Evolutionary conservation across 768 basidiomycete species (phyloP).

Genomic region (Dioszegia aurantiaca): DNA sequence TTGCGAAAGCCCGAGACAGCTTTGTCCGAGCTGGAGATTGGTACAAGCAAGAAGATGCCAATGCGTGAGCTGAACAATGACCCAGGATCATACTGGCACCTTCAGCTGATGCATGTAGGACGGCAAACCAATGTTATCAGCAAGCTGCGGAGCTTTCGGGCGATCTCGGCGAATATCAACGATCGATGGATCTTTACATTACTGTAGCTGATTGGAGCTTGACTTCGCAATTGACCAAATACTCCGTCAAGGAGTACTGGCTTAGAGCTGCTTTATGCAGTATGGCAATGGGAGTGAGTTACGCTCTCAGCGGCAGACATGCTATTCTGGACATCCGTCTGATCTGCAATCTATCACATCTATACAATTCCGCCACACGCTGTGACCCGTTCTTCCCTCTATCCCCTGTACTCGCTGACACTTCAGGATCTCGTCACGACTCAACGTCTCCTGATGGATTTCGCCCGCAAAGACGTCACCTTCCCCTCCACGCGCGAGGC

Average conservation of each 20-base stretch:
- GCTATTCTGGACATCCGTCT: too few relatives aligned
- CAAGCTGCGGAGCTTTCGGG: conserved; percentile 94
- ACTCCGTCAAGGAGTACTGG: conserved; percentile 98
- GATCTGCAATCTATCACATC: too few relatives aligned
- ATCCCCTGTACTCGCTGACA: not conserved
- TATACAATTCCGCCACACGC: too few relatives aligned
- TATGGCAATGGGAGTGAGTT: conserved; percentile 75
- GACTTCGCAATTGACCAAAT: conserved; percentile 81
- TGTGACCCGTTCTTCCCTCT: too few relatives aligned
- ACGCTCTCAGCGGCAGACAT: too few relatives aligned
- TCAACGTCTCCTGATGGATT: conserved; percentile 71
- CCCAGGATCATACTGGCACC: not conserved
- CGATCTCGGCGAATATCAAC: conserved; percentile 76
- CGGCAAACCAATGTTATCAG: conserved; percentile 92
- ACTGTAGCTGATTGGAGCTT: conserved; percentile 83
- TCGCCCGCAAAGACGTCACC: conserved; percentile 74
- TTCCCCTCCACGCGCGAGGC: conserved; percentile 87
- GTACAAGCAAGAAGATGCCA: conserved; percentile 96
- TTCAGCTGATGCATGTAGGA: conserved; percentile 57
- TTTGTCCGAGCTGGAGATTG: conserved; percentile 89
- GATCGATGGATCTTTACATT: conserved; percentile 84
- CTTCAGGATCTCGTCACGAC: conserved; percentile 78
- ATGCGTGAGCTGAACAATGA: conserved; percentile 64
- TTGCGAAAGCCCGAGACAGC: conserved; percentile 83
- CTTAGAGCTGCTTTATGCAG: conserved; percentile 80